A percentile compares a stretch with the other conserved stretches of the same genome.
Conservation (phyloP, 2,329 filamentous ascomycete genomes). For the Mariannaea elegans region DNA sequence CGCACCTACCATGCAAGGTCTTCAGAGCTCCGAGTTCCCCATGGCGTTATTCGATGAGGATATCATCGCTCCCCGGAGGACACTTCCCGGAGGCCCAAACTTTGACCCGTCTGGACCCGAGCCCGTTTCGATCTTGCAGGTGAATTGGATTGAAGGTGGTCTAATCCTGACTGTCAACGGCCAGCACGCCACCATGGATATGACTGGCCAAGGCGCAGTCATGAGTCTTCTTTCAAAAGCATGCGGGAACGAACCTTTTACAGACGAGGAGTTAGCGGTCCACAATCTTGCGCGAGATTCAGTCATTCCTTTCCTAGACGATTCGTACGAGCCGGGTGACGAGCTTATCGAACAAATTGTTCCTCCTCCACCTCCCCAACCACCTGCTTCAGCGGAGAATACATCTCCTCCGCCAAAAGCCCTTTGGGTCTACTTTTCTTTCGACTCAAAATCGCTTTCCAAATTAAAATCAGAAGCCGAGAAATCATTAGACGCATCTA, state of each 20-base stretch:
- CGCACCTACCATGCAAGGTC: conserved; percentile 48
- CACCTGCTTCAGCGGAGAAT: conserved; percentile 11
- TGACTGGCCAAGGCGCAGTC: conserved; percentile 56
- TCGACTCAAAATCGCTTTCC: conserved; percentile 48
- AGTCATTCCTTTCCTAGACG: conserved; percentile 51
- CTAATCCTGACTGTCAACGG: conserved; percentile 58
- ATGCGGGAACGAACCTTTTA: conserved; percentile 55
- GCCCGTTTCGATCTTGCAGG: conserved; percentile 58
- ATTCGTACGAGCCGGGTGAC: conserved; percentile 43
- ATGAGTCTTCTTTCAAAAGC: conserved; percentile 59
- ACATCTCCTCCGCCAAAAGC: conserved; percentile 35
- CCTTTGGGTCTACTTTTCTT: conserved; percentile 57
- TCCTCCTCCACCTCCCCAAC: conserved; percentile 34
- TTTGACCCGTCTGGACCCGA: conserved; percentile 31
- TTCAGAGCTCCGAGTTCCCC: conserved; percentile 53
- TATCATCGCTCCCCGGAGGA: conserved; percentile 51
- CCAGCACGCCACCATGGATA: conserved; percentile 61
- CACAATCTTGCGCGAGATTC: conserved; percentile 53
- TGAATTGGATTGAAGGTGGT: conserved; percentile 58
- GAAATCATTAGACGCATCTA: conserved; percentile 9
- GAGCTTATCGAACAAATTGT: conserved; percentile 49
- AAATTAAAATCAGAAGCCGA: conserved; percentile 52
- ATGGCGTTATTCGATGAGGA: conserved; percentile 58
- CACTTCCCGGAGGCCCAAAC: conserved; percentile 44
- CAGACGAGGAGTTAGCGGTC: conserved; percentile 50